phyloP scores from a whole-genome alignment of 768 basidiomycete genomes.

The Tephrocybe sp. region DNA sequence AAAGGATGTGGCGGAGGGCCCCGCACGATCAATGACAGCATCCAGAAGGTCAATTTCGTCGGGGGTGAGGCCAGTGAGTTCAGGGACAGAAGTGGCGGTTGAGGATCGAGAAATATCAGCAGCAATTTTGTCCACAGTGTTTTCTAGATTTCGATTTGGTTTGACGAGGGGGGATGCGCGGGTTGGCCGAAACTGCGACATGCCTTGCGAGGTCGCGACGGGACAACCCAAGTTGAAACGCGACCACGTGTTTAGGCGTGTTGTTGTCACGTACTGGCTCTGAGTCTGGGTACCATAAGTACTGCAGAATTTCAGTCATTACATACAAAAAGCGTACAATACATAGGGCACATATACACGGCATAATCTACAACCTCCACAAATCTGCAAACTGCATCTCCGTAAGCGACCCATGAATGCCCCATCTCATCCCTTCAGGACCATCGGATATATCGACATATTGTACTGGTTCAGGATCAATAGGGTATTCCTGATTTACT shows the following conservation, averaged over 20 bases:
- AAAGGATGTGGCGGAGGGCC: slow-evolving; percentile 69
- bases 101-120: slow-evolving; percentile 41
- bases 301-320: too few species aligned
- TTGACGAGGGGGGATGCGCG: slow-evolving; percentile 47
- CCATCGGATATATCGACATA: slow-evolving; percentile 1
- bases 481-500: slow-evolving; percentile 23
- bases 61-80: slow-evolving; percentile 48
- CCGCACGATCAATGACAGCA: slow-evolving; percentile 67
- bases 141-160: slow-evolving; percentile 20
- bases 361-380: slow-evolving; percentile 8
- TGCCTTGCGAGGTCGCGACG: slow-evolving; percentile 12
- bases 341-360: background rate
- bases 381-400: slow-evolving; percentile 12
- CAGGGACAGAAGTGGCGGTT: slow-evolving; percentile 37
- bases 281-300: too few species aligned
- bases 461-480: slow-evolving; percentile 10
- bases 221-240: too few species aligned
- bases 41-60: slow-evolving; percentile 72
- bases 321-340: background rate
- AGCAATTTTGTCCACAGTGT: slow-evolving; percentile 14
- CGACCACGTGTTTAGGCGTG: too few species aligned
- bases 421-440: slow-evolving; percentile 8
- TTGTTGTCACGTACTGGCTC: too few species aligned
- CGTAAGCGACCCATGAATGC: background rate
- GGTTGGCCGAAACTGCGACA: slow-evolving; percentile 46